These are phyloP conservation scores for Leucogyrophana mollusca DNA, from an alignment of 768 basidiomycete genomes.

Conservation along the genomic window DNA sequence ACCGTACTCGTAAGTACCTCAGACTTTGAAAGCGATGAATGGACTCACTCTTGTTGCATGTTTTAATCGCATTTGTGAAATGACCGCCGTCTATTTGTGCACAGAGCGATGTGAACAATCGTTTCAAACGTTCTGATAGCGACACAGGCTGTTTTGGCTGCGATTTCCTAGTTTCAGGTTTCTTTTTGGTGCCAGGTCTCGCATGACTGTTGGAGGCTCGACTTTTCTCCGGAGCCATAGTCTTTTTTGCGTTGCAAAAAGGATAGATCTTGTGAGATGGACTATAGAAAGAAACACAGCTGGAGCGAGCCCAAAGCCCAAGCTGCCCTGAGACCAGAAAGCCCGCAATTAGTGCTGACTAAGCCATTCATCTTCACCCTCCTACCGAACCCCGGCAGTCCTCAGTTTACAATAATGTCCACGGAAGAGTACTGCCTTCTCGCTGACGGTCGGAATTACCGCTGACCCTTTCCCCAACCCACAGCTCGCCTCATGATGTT, in stretches of 20 bases:
- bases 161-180: conserved; percentile 3
- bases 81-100: conserved; percentile 92
- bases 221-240: no score
- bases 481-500: conserved; percentile 31
- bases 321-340: no score
- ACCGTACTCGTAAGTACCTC: conserved; percentile 16
- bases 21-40: conserved; percentile 17
- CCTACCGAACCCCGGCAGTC: no score
- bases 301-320: no score
- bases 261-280: no score
- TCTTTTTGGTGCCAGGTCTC: neutral
- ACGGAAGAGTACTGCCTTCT: conserved; percentile 46
- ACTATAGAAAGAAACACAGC: no score
- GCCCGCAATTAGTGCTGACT: no score
- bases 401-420: conserved; percentile 38
- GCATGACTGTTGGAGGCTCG: no score
- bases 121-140: conserved; percentile 38
- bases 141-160: conserved; percentile 17
- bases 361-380: no score
- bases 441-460: neutral
- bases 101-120: conserved; percentile 74
- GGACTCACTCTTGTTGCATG: conserved; percentile 84
- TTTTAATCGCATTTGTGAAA: conserved; percentile 82
- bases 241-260: no score
- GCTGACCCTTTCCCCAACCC: conserved; percentile 2